Conservation (phyloP, 805 yeast genomes). For the Teunomyces stri region DNA sequence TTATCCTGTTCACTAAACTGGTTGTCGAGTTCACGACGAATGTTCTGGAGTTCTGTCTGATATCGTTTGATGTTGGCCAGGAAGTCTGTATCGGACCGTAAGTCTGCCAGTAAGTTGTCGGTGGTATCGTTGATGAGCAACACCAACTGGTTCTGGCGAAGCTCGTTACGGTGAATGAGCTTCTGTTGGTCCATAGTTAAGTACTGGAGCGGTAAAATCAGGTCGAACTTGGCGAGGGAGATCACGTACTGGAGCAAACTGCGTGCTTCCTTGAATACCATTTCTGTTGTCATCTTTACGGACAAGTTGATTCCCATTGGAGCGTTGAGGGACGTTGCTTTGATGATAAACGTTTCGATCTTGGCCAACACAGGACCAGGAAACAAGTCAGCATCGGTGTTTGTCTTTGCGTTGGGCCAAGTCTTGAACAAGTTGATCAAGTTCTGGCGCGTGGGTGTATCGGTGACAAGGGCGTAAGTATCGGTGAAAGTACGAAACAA, state of each 20-base stretch:
- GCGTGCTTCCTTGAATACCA: slow-evolving; percentile 36
- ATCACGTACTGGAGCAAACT: slow-evolving; percentile 35
- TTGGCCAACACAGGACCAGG: slow-evolving; percentile 25
- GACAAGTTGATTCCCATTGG: slow-evolving; percentile 1
- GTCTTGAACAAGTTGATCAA: slow-evolving; percentile 41
- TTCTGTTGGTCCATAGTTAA: not conserved
- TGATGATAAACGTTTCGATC: slow-evolving; percentile 39
- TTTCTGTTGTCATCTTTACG: slow-evolving; percentile 23
- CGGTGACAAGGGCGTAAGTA: slow-evolving; percentile 38
- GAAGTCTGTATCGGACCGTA: slow-evolving; percentile 20
- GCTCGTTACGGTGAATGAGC: slow-evolving; percentile 12
- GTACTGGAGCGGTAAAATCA: not conserved
- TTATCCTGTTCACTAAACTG: slow-evolving; percentile 21
- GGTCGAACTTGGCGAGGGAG: slow-evolving; percentile 6
- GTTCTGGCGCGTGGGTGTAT: slow-evolving; percentile 37
- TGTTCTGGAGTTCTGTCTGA: slow-evolving; percentile 19
- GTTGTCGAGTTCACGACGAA: slow-evolving; percentile 25
- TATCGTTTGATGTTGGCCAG: slow-evolving; percentile 21
- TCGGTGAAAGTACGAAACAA: slow-evolving; percentile 37
- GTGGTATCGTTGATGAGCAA: slow-evolving; percentile 30
- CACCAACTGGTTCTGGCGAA: slow-evolving; percentile 27
- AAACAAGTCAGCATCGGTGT: slow-evolving; percentile 33
- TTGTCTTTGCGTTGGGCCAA: slow-evolving; percentile 36
- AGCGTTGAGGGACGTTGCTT: slow-evolving; percentile 31
- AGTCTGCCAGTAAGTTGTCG: slow-evolving; percentile 25